Evolutionary conservation across 2,329 filamentous ascomycete genomes (phyloP).

Genomic region (Fusarium subglutinans): DNA sequence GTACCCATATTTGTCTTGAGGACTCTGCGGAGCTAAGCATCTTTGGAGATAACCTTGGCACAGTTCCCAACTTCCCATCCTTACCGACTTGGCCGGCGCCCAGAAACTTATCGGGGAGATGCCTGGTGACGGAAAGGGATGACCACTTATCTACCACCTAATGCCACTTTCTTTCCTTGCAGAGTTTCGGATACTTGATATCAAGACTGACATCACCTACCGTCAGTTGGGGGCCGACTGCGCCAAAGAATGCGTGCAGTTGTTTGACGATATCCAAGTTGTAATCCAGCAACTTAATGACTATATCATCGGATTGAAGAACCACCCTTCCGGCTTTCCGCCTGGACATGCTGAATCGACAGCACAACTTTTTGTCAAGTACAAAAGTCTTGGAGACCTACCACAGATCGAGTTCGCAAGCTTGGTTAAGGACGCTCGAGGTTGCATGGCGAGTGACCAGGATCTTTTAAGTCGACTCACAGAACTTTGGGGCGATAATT

Average conservation of each 20-base stretch:
- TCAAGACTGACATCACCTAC: background rate
- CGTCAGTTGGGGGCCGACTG: background rate
- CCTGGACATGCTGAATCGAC: background rate
- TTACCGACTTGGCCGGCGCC: background rate
- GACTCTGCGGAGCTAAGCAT: background rate
- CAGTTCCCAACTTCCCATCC: background rate
- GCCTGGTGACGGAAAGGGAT: background rate
- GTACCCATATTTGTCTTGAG: background rate
- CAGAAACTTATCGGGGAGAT: background rate
- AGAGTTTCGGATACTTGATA: background rate
- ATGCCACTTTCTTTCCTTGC: background rate
- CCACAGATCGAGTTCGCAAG: background rate
- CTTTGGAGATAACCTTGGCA: background rate
- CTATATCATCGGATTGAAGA: background rate
- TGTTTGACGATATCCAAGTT: no score
- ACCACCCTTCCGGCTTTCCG: background rate
- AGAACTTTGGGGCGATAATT: background rate
- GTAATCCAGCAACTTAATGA: no score
- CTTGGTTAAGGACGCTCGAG: background rate
- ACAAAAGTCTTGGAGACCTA: background rate
- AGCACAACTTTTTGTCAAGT: background rate
- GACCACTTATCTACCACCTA: background rate
- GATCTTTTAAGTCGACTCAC: background rate
- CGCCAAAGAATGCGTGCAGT: background rate
- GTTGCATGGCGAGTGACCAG: background rate